These are phyloP conservation scores for Suillus subaureus DNA, from an alignment of 768 basidiomycete species.

Conservation along the genomic window DNA sequence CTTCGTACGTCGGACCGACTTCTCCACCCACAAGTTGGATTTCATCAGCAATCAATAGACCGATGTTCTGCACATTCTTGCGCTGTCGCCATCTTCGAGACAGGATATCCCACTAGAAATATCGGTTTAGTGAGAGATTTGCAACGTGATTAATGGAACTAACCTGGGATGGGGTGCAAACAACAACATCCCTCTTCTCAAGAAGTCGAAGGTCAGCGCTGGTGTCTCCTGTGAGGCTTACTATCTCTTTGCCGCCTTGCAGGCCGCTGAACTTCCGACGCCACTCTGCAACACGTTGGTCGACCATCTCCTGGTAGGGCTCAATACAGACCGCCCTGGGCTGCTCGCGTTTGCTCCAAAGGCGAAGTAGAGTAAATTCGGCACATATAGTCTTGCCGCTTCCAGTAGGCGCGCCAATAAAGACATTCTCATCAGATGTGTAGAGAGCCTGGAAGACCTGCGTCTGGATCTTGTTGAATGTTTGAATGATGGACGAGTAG, in stretches of 20 bases:
- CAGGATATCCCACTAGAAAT: constrained; percentile 85
- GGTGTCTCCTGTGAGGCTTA: constrained; percentile 92
- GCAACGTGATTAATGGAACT: constrained; percentile 26
- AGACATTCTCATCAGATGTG: constrained; percentile 94
- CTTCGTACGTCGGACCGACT: constrained; percentile 95
- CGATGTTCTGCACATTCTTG: constrained; percentile 94
- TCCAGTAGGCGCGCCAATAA: constrained; percentile 95
- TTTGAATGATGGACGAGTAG: constrained; percentile 76
- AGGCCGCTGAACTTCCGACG: constrained; percentile 75
- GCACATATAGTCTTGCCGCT: constrained; percentile 98
- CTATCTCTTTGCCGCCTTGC: constrained; percentile 92
- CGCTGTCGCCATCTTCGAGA: constrained; percentile 95
- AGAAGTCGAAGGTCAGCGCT: constrained; percentile 88
- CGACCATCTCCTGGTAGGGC: constrained; percentile 98
- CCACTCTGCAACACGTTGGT: constrained; percentile 90
- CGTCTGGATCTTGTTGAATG: constrained; percentile 98
- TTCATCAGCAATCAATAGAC: constrained; percentile 92
- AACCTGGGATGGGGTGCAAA: constrained; percentile 94
- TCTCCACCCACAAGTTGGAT: constrained; percentile 94
- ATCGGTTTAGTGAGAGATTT: constrained; percentile 7
- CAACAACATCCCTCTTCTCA: constrained; percentile 89
- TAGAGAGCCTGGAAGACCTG: constrained; percentile 99
- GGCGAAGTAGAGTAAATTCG: constrained; percentile 90
- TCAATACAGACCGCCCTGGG: constrained; percentile 92
- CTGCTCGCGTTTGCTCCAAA: constrained; percentile 89